Conservation (phyloP, 163 green algal genomes). For the Picocystis sp. region DNA sequence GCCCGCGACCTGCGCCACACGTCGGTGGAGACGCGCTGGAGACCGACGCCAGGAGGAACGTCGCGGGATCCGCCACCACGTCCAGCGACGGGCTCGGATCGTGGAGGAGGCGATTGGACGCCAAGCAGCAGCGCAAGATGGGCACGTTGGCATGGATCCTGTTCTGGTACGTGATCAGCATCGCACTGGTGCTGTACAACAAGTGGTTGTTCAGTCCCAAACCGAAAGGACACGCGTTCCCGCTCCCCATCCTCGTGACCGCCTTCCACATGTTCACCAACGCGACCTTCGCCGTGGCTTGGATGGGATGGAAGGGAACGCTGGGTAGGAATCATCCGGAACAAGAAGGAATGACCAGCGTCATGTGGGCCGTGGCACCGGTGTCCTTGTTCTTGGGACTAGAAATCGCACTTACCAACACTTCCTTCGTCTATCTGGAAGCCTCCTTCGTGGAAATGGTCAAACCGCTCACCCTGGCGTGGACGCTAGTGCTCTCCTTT, state of each 20-base stretch:
- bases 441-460: conserved; percentile 11
- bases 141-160: too few relatives aligned
- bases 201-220: conserved; percentile 9
- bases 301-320: too few relatives aligned
- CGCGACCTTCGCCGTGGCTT: background rate
- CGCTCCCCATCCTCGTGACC: background rate
- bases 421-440: conserved; percentile 8
- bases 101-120: too few relatives aligned
- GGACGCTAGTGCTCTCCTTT: conserved; percentile 5
- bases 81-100: too few relatives aligned
- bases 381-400: background rate
- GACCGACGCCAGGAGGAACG: too few relatives aligned
- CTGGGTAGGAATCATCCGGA: too few relatives aligned
- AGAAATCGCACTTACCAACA: conserved; percentile 1
- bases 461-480: conserved; percentile 5
- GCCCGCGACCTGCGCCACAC: too few relatives aligned
- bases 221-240: conserved; percentile 5
- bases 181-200: conserved; percentile 8
- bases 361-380: background rate
- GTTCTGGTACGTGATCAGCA: conserved; percentile 5
- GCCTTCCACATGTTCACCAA: conserved; percentile 1
- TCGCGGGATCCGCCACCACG: too few relatives aligned
- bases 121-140: too few relatives aligned
- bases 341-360: too few relatives aligned
- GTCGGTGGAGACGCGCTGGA: too few relatives aligned